Percentiles rank a stretch among this genome's conserved stretches.
These are phyloP conservation scores for Amniculicola lignicola DNA, from an alignment of 495 filamentous ascomycete species.

Conservation along the genomic window DNA sequence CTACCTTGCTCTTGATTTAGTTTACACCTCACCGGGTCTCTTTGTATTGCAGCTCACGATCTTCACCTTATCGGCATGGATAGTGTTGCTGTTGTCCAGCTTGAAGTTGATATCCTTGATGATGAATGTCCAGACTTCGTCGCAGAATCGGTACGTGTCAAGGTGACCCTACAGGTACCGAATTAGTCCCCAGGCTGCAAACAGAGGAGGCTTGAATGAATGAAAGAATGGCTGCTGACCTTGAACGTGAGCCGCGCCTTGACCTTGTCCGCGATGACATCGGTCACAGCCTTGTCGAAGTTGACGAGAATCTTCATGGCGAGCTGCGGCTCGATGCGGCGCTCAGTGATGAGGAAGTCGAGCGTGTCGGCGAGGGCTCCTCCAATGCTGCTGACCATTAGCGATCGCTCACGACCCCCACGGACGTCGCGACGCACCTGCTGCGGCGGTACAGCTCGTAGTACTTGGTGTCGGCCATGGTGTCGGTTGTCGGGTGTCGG, in stretches of 20 bases:
- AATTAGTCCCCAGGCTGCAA: constrained; percentile 7
- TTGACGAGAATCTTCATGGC: constrained; percentile 95
- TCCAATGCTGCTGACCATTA: constrained; percentile 67
- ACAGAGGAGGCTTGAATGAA: too few relatives aligned
- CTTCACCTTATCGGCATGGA: constrained; percentile 69
- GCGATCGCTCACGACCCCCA: not conserved
- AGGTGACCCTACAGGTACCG: constrained; percentile 71
- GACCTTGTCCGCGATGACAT: constrained; percentile 84
- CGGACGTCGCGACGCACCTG: constrained; percentile 60
- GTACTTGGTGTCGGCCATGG: constrained; percentile 50
- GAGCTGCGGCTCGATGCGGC: constrained; percentile 92
- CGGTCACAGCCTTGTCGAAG: constrained; percentile 86
- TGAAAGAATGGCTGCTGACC: constrained; percentile 54
- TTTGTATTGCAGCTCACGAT: constrained; percentile 96
- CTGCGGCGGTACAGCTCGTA: constrained; percentile 97
- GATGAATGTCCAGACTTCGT: constrained; percentile 99
- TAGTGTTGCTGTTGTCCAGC: constrained; percentile 66
- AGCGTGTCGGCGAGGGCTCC: constrained; percentile 90
- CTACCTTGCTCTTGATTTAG: too few relatives aligned
- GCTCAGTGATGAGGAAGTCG: constrained; percentile 88
- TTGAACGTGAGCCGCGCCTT: constrained; percentile 92
- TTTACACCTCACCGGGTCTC: constrained; percentile 61
- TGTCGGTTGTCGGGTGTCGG: constrained; percentile 8
- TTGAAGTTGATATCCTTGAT: constrained; percentile 99
- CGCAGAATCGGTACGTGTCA: constrained; percentile 99